Base-by-base conservation (phyloP, 2,329 filamentous ascomycete species). In the Grosmannia serpens region DNA sequence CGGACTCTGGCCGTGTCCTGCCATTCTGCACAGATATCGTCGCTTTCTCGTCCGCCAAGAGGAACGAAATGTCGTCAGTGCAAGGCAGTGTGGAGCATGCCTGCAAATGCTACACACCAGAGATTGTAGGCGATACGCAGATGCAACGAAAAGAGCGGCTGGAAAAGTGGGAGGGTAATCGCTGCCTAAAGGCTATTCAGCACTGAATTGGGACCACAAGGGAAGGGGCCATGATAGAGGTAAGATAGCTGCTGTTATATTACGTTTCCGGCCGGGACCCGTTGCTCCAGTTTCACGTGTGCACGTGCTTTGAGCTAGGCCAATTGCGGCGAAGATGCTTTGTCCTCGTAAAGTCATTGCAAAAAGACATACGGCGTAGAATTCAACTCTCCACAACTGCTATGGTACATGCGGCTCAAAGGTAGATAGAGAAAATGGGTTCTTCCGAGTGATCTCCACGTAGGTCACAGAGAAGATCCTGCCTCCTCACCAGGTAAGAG, bases 401-500 rank as follows among this genome's bases (percentile, higher is more conserved):
- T 62, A 62, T 62, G 60, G 47, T 62, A 62, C 59, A 59, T 60
- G 53, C 26, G 54, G 29, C 29, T 50, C 35, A 55, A 54, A 52
- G 17, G 35, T 22, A 50, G 29, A 27, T 41, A 56, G 53, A 52
- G 13, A 44, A 55, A 22, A 38, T 29, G 31, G 53, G 53, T 10
- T 57, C 56, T 41, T 54, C 47, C 46, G 44, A 46, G 49, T 33
- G 52, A 38, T 54, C 11, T 26, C 55, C 11, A 5, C 22, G 27
- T 31, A 26, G 46, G n/a, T 7, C 20, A 26, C 51, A 41, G n/a
- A 56, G 15, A 55, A 55, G 53, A 41, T 52, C 46, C 31, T 26
- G 24, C 53, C 58, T 57, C 56, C 55, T n/a, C 58, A 54, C 60
- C 53, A 55, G 17, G 15, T 47, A 26, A 47, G 7, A 49, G 15